Evolutionary conservation across 2,329 filamentous ascomycete genomes (phyloP), one percentile per base, ranked within the genome.

Genomic region (Erysiphe neolycopersici): DNA sequence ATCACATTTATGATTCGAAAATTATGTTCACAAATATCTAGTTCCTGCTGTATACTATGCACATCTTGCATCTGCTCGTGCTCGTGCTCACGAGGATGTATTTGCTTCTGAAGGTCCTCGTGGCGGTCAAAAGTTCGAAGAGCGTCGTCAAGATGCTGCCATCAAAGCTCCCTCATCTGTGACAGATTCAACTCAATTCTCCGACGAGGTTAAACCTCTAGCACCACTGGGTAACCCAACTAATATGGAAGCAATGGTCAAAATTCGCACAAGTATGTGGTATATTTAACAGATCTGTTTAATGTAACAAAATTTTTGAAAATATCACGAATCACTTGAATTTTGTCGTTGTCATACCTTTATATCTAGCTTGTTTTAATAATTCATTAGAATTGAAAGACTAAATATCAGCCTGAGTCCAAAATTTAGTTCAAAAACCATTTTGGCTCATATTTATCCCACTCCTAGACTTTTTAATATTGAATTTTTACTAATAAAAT

Each of bases 1-100:
- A 26, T 3, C 29, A 17, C 61, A 89, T 59, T 60, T 55, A 51
- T 58, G 41, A 39, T 32, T 43, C 47, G 42, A 49, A 38, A 32
- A 22, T 31, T 35, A 30, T 16, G 11, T 14, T 43, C 14, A 11
- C 22, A 26, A 8, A 30, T 29, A 5, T 36, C 4, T 45, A 51
- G 50, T 76, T 50, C 89, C 89, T 0, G 84, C 89, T 0, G 78
- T 95, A 0, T 98, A 98, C 66, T 98, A 98, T 52, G 84, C 91
- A 0, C 89, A 98, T 60, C 61, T 98, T 49, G 84, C 85, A 31
- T 78, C 83, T 9, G 73, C 74, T 46, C 80, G 89, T 42, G 83
- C 81, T 17, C 74, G 75, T 44, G 65, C 74, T 3, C 89, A 98
- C 50, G 76, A 87, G 53, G 58, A 65, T 46, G 50, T 62, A 3